Conservation (phyloP, 2,329 filamentous ascomycete species). For the Microdochium nivale region DNA sequence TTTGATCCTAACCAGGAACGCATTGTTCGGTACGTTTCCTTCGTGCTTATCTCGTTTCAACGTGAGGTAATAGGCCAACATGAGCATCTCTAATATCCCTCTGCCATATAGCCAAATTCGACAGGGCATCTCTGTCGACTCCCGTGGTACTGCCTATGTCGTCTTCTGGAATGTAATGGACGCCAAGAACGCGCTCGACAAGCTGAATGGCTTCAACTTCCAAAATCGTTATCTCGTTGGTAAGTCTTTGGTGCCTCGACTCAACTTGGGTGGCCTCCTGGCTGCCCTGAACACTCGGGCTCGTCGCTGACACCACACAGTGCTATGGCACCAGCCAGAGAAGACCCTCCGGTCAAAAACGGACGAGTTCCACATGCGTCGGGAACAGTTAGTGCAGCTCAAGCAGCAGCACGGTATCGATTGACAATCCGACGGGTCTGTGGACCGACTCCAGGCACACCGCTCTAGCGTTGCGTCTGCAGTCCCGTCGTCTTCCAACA, state of each 20-base stretch:
- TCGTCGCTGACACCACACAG: constrained; percentile 21
- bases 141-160: constrained; percentile 97
- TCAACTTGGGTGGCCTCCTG: constrained; percentile 1
- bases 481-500: constrained; percentile 49
- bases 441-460: constrained; percentile 38
- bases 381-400: constrained; percentile 95
- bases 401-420: constrained; percentile 98
- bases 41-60: not conserved
- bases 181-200: constrained; percentile 97
- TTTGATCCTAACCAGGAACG: constrained; percentile 48
- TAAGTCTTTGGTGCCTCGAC: constrained; percentile 38
- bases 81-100: not conserved
- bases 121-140: constrained; percentile 93
- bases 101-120: constrained; percentile 74
- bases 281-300: not conserved
- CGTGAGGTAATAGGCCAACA: not conserved
- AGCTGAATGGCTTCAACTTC: constrained; percentile 99
- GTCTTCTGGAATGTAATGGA: constrained; percentile 99
- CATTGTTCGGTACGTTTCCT: constrained; percentile 16
- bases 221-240: constrained; percentile 98
- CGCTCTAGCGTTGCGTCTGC: constrained; percentile 37
- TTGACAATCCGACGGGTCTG: constrained; percentile 76
- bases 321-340: constrained; percentile 57
- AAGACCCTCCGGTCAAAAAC: constrained; percentile 77
- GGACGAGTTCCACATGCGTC: constrained; percentile 76